Conservation (phyloP, 169 alveolate species). For the Fabrea salina region DNA sequence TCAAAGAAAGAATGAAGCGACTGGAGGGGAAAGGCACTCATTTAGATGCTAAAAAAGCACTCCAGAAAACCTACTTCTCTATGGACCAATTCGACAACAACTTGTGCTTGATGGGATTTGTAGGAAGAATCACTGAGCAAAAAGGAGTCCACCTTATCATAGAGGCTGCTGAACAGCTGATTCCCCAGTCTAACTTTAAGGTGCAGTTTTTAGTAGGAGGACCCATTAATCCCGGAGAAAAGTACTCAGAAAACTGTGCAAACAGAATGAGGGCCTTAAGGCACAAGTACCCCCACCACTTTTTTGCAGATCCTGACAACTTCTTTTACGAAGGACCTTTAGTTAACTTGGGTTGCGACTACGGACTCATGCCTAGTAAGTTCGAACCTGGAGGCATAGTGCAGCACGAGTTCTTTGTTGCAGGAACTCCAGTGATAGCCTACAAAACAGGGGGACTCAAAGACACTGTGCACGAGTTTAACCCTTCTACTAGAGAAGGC, state of each 20-base stretch:
- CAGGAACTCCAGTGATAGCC: conserved; percentile 92
- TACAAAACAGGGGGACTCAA: conserved; percentile 89
- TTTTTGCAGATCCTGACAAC: conserved; percentile 91
- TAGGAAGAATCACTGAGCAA: conserved; percentile 88
- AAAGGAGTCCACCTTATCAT: conserved; percentile 90
- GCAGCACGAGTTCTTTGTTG: conserved; percentile 91
- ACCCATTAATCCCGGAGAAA: conserved; percentile 79
- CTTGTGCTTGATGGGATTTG: conserved; percentile 83
- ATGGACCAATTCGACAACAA: conserved; percentile 66
- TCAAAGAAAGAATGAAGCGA: conserved; percentile 61
- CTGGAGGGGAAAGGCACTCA: conserved; percentile 73
- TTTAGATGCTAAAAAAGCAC: conserved; percentile 75
- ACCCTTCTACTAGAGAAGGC: conserved; percentile 66
- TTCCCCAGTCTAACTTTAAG: conserved; percentile 68
- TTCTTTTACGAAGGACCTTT: conserved; percentile 89
- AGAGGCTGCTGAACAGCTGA: conserved; percentile 85
- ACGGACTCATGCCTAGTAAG: conserved; percentile 89
- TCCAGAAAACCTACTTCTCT: conserved; percentile 81
- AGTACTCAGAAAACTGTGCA: conserved; percentile 83
- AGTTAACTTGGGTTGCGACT: conserved; percentile 87
- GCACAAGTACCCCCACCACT: conserved; percentile 77
- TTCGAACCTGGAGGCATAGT: conserved; percentile 95
- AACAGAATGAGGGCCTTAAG: conserved; percentile 61
- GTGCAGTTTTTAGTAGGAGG: conserved; percentile 90
- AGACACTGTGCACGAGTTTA: conserved; percentile 88